phyloP scores from a whole-genome alignment of 768 basidiomycete species.

The Auricularia auricula-judae region DNA sequence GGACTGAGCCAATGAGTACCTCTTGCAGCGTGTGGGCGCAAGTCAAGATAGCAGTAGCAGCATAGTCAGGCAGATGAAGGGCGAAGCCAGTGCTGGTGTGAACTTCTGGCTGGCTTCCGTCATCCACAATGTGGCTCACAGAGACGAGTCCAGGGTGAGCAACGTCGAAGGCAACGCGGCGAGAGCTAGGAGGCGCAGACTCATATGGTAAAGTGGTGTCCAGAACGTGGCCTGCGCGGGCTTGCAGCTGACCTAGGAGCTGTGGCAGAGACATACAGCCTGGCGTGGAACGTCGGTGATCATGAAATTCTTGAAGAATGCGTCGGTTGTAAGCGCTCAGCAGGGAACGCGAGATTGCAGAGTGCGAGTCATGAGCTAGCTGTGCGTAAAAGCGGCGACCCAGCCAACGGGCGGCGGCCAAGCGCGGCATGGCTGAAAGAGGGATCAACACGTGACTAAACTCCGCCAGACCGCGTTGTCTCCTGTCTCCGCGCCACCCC shows the following conservation, averaged over 20 bases:
- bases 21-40: slow-evolving; percentile 58
- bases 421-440: too few relatives aligned
- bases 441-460: neutral
- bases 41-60: slow-evolving; percentile 33
- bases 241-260: slow-evolving; percentile 34
- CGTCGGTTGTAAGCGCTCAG: neutral
- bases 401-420: too few relatives aligned
- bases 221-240: slow-evolving; percentile 32
- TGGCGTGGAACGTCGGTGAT: neutral
- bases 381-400: neutral
- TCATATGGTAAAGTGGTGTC: slow-evolving; percentile 37
- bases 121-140: slow-evolving; percentile 40
- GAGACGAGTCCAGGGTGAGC: slow-evolving; percentile 28
- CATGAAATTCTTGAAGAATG: neutral
- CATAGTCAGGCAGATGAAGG: slow-evolving; percentile 22
- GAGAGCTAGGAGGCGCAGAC: slow-evolving; percentile 27
- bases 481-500: neutral
- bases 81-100: slow-evolving; percentile 49
- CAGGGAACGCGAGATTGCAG: neutral
- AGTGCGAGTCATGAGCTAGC: neutral
- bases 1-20: slow-evolving; percentile 19
- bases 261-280: slow-evolving; percentile 10
- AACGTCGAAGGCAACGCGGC: slow-evolving; percentile 20
- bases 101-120: slow-evolving; percentile 30
- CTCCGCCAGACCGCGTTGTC: neutral